Conservation (phyloP, 352 stramenopile genomes). For the Pythium sukuiense region DNA sequence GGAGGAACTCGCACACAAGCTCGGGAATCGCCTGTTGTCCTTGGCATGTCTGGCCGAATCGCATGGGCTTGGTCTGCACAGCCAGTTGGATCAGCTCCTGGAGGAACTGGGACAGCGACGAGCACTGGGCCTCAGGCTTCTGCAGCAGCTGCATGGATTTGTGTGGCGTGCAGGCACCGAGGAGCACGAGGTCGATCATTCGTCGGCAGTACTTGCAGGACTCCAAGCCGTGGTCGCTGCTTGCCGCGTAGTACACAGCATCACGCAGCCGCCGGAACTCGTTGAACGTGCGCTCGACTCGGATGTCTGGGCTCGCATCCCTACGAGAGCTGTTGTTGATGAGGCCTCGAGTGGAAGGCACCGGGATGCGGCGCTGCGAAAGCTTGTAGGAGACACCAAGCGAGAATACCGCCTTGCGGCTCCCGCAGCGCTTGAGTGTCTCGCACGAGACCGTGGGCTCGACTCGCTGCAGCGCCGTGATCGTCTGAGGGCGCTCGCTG, state of each 20-base stretch:
- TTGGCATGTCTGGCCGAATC: background rate
- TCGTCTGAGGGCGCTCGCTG: conserved; percentile 3
- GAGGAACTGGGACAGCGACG: conserved; percentile 13
- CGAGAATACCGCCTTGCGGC: background rate
- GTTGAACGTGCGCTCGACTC: conserved; percentile 2
- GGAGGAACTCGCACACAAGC: conserved; percentile 12
- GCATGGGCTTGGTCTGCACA: conserved; percentile 19
- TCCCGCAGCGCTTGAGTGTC: background rate
- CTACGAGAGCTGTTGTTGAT: background rate
- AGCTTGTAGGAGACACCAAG: conserved; percentile 13
- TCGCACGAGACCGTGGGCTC: conserved; percentile 12
- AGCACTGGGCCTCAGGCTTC: conserved; percentile 5
- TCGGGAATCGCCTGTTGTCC: conserved; percentile 15
- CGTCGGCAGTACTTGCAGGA: conserved; percentile 18
- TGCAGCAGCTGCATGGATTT: conserved; percentile 11
- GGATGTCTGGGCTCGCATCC: background rate
- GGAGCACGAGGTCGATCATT: conserved; percentile 17
- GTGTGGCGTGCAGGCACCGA: conserved; percentile 8
- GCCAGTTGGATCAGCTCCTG: conserved; percentile 16
- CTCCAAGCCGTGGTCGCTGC: conserved; percentile 15
- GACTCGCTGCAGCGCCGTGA: conserved; percentile 17
- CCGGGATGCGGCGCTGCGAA: conserved; percentile 16
- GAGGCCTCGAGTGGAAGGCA: background rate
- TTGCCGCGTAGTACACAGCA: conserved; percentile 23
- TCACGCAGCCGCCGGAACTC: conserved; percentile 21